Evolutionary conservation across 2,329 filamentous ascomycete genomes (phyloP).

Genomic region (Dactylonectria macrodidyma): DNA sequence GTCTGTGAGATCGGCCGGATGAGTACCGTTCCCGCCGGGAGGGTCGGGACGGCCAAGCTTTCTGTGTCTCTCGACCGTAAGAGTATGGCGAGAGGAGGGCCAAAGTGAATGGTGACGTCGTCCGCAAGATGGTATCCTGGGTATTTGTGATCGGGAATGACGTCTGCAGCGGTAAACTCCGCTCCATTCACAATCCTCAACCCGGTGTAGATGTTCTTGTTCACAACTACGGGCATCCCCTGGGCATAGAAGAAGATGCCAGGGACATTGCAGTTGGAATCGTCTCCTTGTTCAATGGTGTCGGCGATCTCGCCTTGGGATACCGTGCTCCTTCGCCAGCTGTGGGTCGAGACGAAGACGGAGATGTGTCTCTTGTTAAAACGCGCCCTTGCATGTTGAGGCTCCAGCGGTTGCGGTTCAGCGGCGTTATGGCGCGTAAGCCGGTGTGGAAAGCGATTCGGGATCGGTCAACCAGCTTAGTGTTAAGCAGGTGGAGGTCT

Average conservation of each 20-base stretch:
- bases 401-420: constrained; percentile 28
- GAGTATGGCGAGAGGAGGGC: constrained; percentile 19
- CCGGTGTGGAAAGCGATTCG: constrained; percentile 30
- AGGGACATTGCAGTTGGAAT: constrained; percentile 21
- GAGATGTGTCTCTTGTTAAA: constrained; percentile 19
- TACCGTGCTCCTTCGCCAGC: not conserved
- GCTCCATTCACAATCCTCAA: constrained; percentile 8
- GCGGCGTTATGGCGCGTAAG: constrained; percentile 31
- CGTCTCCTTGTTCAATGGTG: constrained; percentile 24
- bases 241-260: constrained; percentile 33
- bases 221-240: constrained; percentile 33
- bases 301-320: constrained; percentile 15
- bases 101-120: constrained; percentile 25
- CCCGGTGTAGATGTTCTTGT: constrained; percentile 32
- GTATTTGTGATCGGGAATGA: constrained; percentile 29
- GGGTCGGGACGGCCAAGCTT: not conserved
- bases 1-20: too few species aligned
- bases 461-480: constrained; percentile 20
- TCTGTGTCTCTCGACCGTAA: constrained; percentile 25
- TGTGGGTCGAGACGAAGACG: not conserved
- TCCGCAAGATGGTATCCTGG: constrained; percentile 26
- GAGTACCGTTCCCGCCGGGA: too few species aligned
- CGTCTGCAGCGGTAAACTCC: constrained; percentile 30
- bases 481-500: constrained; percentile 21
- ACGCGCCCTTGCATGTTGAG: constrained; percentile 28